Evolutionary conservation across 148 eudicot species (phyloP), one percentile per base, ranked within the genome.

Genomic region (Rhododendron mucronatum): DNA sequence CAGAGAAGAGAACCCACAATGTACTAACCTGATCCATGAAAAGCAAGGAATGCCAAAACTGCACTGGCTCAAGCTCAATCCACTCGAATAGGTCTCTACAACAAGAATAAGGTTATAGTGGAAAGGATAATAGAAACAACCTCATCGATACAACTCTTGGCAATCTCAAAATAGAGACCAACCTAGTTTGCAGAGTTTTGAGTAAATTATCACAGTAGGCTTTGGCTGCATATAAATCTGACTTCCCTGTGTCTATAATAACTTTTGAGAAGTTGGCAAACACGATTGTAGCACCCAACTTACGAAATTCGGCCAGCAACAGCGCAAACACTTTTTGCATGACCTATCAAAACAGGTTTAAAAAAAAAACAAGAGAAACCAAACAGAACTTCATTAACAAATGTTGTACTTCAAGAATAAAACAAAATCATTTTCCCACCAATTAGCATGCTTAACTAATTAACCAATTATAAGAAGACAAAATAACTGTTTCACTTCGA

Each of bases 291-390:
- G 98, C 98, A 81, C 99, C 99, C 90, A 95, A 86, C 89, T 97
- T 97, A 86, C 98, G 96, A 82, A 97, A 91, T 89, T 97, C 99
- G 2, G 99, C 96, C 88, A 97, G 85, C 89, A 97, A 90, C 80
- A 97, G 85, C 74, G 98, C 99, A 91, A 94, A 95, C 75, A 97
- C 96, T 90, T 95, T 97, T 90, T 97, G 96, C 99, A 97, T 97
- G 78, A 95, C 95, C 99, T 96, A 93, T 84, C 77, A 88, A 85
- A 13, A 37, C 51, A 57, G 30, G 21, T 83, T 20, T 1, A 47
- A 9, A 47, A 47, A 44, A 18, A 28, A 77, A 71, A 33, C 45
- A 26, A 47, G 48, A 82, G 71, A 82, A 82, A 63, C 48, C 45
- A 71, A 77, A 65, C 0, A 10, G 8, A 61, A 63, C 39, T 33